Percentiles rank a stretch among this genome's conserved stretches.
phyloP scores from a whole-genome alignment of 176 grass and related monocot genomes.

The Triticum urartu region DNA sequence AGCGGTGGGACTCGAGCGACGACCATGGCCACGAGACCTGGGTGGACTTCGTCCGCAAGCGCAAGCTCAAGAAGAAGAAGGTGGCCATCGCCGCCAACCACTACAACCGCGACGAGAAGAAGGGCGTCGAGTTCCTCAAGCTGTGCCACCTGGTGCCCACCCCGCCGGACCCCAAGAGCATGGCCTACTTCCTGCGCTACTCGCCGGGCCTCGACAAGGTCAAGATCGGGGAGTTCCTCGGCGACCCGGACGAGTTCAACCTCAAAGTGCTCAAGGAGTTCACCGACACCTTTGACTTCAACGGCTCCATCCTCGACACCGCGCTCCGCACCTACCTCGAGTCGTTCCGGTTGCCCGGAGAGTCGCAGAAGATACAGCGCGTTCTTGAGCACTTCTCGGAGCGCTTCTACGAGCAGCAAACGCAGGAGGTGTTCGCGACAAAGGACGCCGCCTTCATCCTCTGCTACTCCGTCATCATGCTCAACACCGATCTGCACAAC shows the following conservation, averaged over 20 bases:
- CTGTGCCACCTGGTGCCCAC: slow-evolving; percentile 67
- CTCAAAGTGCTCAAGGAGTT: slow-evolving; percentile 81
- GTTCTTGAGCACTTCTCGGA: slow-evolving; percentile 83
- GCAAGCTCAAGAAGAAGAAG: slow-evolving; percentile 86
- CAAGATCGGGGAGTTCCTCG: slow-evolving; percentile 86
- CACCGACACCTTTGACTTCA: slow-evolving; percentile 77
- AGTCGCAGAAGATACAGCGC: slow-evolving; percentile 97
- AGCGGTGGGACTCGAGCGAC: slow-evolving; percentile 39
- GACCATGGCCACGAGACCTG: slow-evolving; percentile 45
- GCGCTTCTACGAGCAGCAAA: slow-evolving; percentile 79
- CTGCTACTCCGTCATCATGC: slow-evolving; percentile 96
- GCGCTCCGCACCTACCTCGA: slow-evolving; percentile 82
- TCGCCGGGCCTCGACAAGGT: slow-evolving; percentile 72
- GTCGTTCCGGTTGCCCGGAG: slow-evolving; percentile 79
- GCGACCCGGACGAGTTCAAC: slow-evolving; percentile 75
- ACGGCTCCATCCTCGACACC: slow-evolving; percentile 66
- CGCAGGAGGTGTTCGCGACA: slow-evolving; percentile 57
- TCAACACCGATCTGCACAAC: slow-evolving; percentile 97
- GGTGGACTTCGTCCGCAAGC: slow-evolving; percentile 77
- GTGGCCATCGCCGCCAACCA: slow-evolving; percentile 80
- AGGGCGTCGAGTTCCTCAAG: slow-evolving; percentile 77
- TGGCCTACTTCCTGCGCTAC: slow-evolving; percentile 86
- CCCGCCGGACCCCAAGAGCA: slow-evolving; percentile 61
- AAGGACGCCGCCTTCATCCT: slow-evolving; percentile 87
- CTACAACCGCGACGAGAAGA: slow-evolving; percentile 95